Evolutionary conservation across 345 rosid species (phyloP), one percentile per base, ranked within the genome.

Genomic region (Aethionema arabicum): DNA sequence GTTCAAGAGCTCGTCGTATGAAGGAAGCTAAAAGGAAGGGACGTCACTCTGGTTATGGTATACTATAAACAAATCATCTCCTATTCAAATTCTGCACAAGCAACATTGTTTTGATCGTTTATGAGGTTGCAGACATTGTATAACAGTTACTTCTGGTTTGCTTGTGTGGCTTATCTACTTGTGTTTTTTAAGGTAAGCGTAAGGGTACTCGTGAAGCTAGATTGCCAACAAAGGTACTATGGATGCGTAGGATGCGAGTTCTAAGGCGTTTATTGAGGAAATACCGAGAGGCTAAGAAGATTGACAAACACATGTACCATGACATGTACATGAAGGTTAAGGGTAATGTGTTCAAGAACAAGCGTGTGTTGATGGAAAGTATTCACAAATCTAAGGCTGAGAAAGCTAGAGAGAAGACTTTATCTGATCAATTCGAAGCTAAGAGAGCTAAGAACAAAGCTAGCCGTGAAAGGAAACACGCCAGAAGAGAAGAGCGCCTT

Each of bases 31-130:
- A 90, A 67, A 83, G 90, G 66, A 92, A 92, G 79, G 98, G 98
- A 0, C 93, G 98, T 21, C 98, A 92, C 77, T 85, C 98, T 68
- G 98, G 98, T 45, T 85, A 89, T 29, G 99, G 99, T 88, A 82
- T 27, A 1, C 7, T 37, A 37, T 37, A 10, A 6, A 37, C 40
- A 6, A 37, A 37, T 6, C 2, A 6, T 37, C 40, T 3, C 40
- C 1, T 4, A 5, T 11, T 45, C 29, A 0, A 0, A 1, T 0
- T 13, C 50, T 5, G 0, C 11, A 13, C 13, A 29, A 4, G 7
- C 6, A 0, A 7, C 16, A 5, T 2, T 0, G 15, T 8, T 27
- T 1, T 15, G 8, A 10, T 4, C 32, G 0, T 8, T 6, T 8
- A n/a, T 37, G 7, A 6, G 14, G 8, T 6, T 10, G 2, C 38